Evolutionary conservation across 345 rosid species (phyloP).

Genomic region (Durio zibethinus): DNA sequence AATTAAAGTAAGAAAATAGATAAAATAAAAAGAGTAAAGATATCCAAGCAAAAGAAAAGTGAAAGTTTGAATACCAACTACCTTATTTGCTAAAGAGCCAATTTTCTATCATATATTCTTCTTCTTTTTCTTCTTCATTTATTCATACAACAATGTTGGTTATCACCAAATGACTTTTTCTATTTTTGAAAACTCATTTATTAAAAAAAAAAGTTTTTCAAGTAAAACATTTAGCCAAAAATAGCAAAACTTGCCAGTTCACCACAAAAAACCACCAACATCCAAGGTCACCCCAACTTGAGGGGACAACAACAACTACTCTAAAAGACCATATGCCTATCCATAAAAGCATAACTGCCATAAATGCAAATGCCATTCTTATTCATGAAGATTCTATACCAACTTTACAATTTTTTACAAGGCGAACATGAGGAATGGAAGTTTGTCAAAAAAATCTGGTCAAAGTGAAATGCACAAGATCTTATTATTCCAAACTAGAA

Average conservation of each 20-base stretch:
- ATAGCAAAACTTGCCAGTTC: conserved; percentile 99
- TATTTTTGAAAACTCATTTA: too few species aligned
- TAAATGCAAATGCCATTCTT: conserved; percentile 75
- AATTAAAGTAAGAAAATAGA: too few species aligned
- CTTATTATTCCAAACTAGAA: conserved; percentile 18
- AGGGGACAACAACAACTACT: conserved; percentile 89
- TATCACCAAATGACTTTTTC: too few species aligned
- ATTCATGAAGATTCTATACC: conserved; percentile 90
- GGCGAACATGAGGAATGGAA: conserved; percentile 87
- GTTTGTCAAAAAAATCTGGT: conserved; percentile 45
- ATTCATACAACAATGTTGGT: too few species aligned
- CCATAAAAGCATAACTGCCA: conserved; percentile 77
- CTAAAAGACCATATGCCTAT: conserved; percentile 92
- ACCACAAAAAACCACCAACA: conserved; percentile 99
- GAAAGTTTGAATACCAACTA: too few species aligned
- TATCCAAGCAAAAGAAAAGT: too few species aligned
- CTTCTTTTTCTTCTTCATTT: too few species aligned
- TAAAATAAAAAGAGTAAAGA: too few species aligned
- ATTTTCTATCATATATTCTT: too few species aligned
- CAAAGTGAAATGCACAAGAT: conserved; percentile 18
- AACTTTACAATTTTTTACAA: conserved; percentile 79
- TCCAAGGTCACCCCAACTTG: conserved; percentile 56
- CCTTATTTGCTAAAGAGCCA: too few species aligned
- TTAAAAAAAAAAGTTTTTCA: too few species aligned
- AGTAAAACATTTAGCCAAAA: too few species aligned